Base-by-base conservation (phyloP, 1,139 yeast genomes). In the Geotrichum klebahnii region DNA sequence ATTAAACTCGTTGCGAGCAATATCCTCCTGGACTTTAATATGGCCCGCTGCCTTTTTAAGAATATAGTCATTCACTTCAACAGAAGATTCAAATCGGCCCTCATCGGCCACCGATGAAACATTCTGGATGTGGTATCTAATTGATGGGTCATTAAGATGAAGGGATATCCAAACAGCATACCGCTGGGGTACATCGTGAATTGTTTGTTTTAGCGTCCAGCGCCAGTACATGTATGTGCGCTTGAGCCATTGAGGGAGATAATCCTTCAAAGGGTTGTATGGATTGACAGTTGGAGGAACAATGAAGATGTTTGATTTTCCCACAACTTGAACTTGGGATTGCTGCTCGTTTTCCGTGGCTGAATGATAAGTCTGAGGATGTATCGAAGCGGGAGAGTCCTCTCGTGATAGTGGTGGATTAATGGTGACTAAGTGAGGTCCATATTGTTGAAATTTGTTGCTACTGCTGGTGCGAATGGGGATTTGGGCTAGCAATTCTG, bases 151-250 rank as follows among this genome's bases (percentile, higher is more conserved):
- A 12, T 33, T 35, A 3, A 50, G 35, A 19, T 50, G 53, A 10
- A 46, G 26, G n/a, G 38, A 14, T 14, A 50, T 44, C 53, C 53
- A 50, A 12, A 46, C 50, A 2, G 50, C 39, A 26, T 50, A 50
- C 6, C 53, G 37, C 28, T 31, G 44, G 6, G 53, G 50, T 9
- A 46, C 41, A 17, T 50, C 46, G 38, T 50, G 50, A 5, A 17
- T 22, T 1, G 53, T 50, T 6, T 20, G 28, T 26, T 39, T 41
- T 8, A 46, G 50, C 10, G 50, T 50, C 50, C 50, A 46, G 20
- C 50, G 42, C 53, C 53, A 46, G 47, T 50, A 50, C 36, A 41
- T 50, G 34, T 50, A 50, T n/a, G 50, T 50, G 19, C 53, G 53
- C 24, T 33, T 28, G 3, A 50, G 42, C 45, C 47, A 50, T 9